These are phyloP conservation scores for Amaranthus cruentus DNA, from an alignment of 148 eudicot genomes.

Conservation along the genomic window DNA sequence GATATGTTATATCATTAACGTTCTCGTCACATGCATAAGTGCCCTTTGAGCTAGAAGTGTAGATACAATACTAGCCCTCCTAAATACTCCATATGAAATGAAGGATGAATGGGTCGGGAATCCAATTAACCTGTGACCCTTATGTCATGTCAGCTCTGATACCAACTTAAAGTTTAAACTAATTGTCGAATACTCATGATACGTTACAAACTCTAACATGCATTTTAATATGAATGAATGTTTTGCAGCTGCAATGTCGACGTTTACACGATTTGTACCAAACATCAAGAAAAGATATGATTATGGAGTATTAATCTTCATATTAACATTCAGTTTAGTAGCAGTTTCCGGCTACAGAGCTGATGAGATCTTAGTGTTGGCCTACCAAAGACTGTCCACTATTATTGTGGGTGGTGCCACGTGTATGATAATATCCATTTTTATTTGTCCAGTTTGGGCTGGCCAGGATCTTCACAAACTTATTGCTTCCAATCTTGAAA, in stretches of 20 bases:
- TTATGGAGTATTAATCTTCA: slow-evolving; percentile 45
- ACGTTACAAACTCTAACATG: background rate
- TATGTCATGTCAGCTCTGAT: no score
- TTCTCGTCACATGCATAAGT: no score
- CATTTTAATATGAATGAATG: background rate
- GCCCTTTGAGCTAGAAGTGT: no score
- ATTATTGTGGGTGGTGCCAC: slow-evolving; percentile 34
- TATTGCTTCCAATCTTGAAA: slow-evolving; percentile 29
- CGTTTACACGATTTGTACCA: slow-evolving; percentile 39
- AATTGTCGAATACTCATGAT: no score
- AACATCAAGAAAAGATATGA: slow-evolving; percentile 38
- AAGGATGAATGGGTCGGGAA: no score
- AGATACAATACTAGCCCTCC: no score
- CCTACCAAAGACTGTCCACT: slow-evolving; percentile 33
- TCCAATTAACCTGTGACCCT: no score
- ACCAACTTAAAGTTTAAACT: no score
- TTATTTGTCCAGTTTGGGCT: slow-evolving; percentile 52
- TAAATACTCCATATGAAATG: no score
- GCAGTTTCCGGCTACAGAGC: slow-evolving; percentile 38
- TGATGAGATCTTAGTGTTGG: slow-evolving; percentile 30
- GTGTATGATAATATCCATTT: slow-evolving; percentile 33
- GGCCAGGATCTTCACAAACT: slow-evolving; percentile 53
- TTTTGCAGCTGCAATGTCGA: slow-evolving; percentile 40
- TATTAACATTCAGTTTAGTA: slow-evolving; percentile 43
- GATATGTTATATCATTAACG: no score